A percentile compares a stretch with the other conserved stretches of the same genome.
Conservation (phyloP, 371 early-diverging fungal species). For the Mortierella sp. region DNA sequence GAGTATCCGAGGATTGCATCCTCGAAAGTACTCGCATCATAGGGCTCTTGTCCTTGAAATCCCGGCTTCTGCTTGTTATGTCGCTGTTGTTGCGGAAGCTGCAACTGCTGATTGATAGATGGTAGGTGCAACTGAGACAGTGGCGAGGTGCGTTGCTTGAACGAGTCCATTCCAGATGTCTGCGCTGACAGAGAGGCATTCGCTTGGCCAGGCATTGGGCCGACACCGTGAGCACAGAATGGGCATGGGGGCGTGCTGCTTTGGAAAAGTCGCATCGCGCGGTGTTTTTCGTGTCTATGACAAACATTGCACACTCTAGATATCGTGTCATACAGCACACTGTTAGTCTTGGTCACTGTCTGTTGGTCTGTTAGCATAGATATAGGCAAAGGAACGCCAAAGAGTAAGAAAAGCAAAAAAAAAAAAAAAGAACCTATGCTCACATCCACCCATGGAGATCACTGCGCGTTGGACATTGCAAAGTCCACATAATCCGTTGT, state of each 20-base stretch:
- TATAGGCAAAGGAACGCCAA: too few species aligned
- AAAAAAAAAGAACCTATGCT: conserved; percentile 26
- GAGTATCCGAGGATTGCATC: background rate
- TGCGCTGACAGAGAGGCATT: background rate
- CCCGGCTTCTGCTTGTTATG: conserved; percentile 1
- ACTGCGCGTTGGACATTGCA: conserved; percentile 32
- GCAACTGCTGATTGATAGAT: conserved; percentile 11
- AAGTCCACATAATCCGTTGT: conserved; percentile 23
- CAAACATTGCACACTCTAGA: conserved; percentile 37
- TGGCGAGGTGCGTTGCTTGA: conserved; percentile 1
- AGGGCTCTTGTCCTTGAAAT: background rate
- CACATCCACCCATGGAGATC: conserved; percentile 27
- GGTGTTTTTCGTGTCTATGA: conserved; percentile 42
- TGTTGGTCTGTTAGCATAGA: too few species aligned
- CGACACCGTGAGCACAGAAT: conserved; percentile 32
- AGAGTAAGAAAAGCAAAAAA: background rate
- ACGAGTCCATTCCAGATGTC: background rate
- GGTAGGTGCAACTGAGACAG: conserved; percentile 8
- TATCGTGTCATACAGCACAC: background rate
- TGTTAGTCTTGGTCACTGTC: background rate
- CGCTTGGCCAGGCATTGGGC: background rate
- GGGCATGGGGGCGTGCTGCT: conserved; percentile 27
- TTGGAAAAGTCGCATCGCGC: conserved; percentile 25
- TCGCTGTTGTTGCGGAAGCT: conserved; percentile 5
- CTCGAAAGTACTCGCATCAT: background rate